These are phyloP conservation scores for Cercospora nicotianae DNA, from an alignment of 2,329 filamentous ascomycete species.

Conservation along the genomic window DNA sequence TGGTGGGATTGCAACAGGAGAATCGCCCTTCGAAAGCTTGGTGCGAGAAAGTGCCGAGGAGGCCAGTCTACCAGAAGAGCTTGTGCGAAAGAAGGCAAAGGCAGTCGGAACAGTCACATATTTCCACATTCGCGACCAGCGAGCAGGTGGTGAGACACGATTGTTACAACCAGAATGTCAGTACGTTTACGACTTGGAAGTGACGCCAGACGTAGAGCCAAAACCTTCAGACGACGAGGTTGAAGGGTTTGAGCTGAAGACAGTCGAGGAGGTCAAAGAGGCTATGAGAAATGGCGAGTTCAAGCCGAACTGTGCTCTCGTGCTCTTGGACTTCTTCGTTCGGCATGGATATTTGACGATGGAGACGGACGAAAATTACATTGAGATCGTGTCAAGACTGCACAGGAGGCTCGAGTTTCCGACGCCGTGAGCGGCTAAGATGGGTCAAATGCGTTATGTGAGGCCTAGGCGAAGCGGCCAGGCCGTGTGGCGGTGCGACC, in stretches of 20 bases:
- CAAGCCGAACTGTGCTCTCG: conserved; percentile 88
- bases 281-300: conserved; percentile 72
- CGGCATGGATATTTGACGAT: conserved; percentile 76
- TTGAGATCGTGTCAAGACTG: conserved; percentile 72
- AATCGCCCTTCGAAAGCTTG: conserved; percentile 76
- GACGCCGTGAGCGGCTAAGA: conserved; percentile 36
- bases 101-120: conserved; percentile 76
- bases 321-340: conserved; percentile 87
- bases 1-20: conserved; percentile 77
- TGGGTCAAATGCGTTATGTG: not conserved
- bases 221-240: conserved; percentile 86
- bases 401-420: conserved; percentile 80
- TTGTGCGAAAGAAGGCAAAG: conserved; percentile 63
- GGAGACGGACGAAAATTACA: conserved; percentile 75
- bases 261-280: conserved; percentile 70
- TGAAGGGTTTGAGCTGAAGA: conserved; percentile 76
- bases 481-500: not conserved
- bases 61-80: conserved; percentile 69
- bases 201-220: conserved; percentile 67
- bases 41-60: conserved; percentile 88
- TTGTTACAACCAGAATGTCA: conserved; percentile 88
- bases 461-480: not conserved
- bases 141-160: conserved; percentile 75
- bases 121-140: conserved; percentile 73
- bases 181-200: conserved; percentile 85